These are phyloP conservation scores for Jamesozyma hellenica DNA, from an alignment of 805 yeast genomes.

Conservation along the genomic window DNA sequence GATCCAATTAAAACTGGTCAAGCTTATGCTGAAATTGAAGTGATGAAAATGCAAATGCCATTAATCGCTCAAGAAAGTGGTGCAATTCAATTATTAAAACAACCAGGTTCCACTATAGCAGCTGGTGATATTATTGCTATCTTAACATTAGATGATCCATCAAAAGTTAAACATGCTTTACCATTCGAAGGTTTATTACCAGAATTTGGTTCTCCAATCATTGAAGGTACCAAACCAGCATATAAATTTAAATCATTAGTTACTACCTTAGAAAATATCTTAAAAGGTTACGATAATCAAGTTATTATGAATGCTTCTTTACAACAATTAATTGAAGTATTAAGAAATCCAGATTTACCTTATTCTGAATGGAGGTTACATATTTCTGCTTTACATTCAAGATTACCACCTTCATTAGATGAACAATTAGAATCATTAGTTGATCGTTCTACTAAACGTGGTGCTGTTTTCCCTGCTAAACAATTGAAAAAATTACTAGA, in stretches of 20 bases:
- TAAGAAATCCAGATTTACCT: conserved; percentile 77
- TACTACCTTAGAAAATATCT: conserved; percentile 61
- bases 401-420: conserved; percentile 75
- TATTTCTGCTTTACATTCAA: conserved; percentile 82
- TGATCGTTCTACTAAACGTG: conserved; percentile 53
- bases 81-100: conserved; percentile 82
- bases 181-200: conserved; percentile 94
- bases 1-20: conserved; percentile 88
- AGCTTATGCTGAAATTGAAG: conserved; percentile 96
- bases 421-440: conserved; percentile 52
- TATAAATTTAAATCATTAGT: conserved; percentile 56
- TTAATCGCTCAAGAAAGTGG: conserved; percentile 90
- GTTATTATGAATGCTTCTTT: conserved; percentile 82
- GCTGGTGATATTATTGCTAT: conserved; percentile 98
- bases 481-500: conserved; percentile 65
- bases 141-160: conserved; percentile 88
- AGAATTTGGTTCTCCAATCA: conserved; percentile 70
- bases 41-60: conserved; percentile 99
- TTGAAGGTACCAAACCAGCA: conserved; percentile 75
- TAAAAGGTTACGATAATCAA: conserved; percentile 91
- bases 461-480: conserved; percentile 88
- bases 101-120: conserved; percentile 93
- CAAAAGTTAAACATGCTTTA: conserved; percentile 91
- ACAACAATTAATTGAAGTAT: conserved; percentile 56
- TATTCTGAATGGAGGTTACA: conserved; percentile 84